Conservation (phyloP, 2,329 filamentous ascomycete species). For the Periconia sp. region DNA sequence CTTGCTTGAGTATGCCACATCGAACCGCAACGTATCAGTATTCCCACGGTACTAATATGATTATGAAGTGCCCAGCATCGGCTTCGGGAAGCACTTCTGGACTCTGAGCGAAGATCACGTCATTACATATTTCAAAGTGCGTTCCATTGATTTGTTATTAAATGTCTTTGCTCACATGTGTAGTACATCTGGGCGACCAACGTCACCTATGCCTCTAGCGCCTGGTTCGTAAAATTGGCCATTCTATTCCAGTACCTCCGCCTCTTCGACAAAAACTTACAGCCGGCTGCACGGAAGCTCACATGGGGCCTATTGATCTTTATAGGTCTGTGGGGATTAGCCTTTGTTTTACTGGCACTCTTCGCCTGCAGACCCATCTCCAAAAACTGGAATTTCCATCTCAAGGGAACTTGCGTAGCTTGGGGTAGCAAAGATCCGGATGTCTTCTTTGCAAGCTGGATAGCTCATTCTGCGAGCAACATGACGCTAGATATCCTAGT, state of each 20-base stretch:
- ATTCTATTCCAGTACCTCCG: slow-evolving; percentile 47
- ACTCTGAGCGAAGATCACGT: slow-evolving; percentile 22
- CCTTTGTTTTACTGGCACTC: slow-evolving; percentile 36
- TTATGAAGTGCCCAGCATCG: slow-evolving; percentile 35
- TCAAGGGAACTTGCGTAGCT: slow-evolving; percentile 36
- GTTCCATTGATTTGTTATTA: neutral
- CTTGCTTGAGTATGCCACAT: slow-evolving; percentile 38
- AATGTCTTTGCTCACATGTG: neutral
- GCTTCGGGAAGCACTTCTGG: slow-evolving; percentile 41
- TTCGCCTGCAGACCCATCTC: slow-evolving; percentile 37
- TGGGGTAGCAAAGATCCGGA: slow-evolving; percentile 42
- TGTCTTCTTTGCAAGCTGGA: slow-evolving; percentile 35
- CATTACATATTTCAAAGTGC: slow-evolving; percentile 39
- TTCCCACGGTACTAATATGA: slow-evolving; percentile 17
- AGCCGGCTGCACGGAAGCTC: slow-evolving; percentile 22
- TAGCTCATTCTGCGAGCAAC: slow-evolving; percentile 38
- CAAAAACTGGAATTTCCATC: slow-evolving; percentile 35
- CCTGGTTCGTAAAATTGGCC: slow-evolving; percentile 45
- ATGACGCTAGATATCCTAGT: slow-evolving; percentile 42
- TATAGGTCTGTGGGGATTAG: slow-evolving; percentile 35
- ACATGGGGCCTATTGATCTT: slow-evolving; percentile 29
- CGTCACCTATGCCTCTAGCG: slow-evolving; percentile 33
- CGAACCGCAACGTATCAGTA: too few relatives aligned
- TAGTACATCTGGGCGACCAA: slow-evolving; percentile 42
- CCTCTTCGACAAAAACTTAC: slow-evolving; percentile 37